These are phyloP conservation scores for Puccinellia tenuiflora DNA, from an alignment of 176 grass and related monocot species.

Conservation along the genomic window DNA sequence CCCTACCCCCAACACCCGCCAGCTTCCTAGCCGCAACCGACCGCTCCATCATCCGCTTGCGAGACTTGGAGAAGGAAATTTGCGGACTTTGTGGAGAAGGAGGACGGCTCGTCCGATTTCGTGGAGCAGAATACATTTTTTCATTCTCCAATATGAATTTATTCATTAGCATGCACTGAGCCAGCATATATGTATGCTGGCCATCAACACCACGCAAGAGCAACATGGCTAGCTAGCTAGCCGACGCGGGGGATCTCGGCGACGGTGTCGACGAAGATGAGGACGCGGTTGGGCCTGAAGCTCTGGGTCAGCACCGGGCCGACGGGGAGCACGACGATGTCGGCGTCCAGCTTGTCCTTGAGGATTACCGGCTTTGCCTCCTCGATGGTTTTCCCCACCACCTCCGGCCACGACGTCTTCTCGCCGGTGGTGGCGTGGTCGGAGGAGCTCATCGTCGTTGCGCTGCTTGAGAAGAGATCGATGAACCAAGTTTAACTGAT, in stretches of 20 bases:
- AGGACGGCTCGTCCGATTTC: too few species aligned
- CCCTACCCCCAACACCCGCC: too few species aligned
- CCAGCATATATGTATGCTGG: too few species aligned
- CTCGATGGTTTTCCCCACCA: background rate
- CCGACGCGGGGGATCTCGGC: background rate
- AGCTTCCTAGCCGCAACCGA: too few species aligned
- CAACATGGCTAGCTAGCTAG: background rate
- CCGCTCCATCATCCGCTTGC: too few species aligned
- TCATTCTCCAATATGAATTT: too few species aligned
- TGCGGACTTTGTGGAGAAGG: too few species aligned
- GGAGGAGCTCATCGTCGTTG: background rate
- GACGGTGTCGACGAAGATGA: background rate
- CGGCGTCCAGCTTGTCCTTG: background rate
- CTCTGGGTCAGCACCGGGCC: background rate
- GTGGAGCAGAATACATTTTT: too few species aligned
- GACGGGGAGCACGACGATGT: background rate
- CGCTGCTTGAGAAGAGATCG: too few species aligned
- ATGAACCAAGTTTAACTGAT: too few species aligned
- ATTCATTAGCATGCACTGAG: too few species aligned
- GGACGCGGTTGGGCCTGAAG: background rate
- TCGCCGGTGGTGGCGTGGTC: background rate
- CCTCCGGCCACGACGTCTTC: background rate
- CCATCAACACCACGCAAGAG: background rate
- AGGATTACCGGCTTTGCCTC: background rate
- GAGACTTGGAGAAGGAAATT: too few species aligned